Evolutionary conservation across 1,284 basidiomycete species (phyloP).

Genomic region (Fomitopsis betulina): DNA sequence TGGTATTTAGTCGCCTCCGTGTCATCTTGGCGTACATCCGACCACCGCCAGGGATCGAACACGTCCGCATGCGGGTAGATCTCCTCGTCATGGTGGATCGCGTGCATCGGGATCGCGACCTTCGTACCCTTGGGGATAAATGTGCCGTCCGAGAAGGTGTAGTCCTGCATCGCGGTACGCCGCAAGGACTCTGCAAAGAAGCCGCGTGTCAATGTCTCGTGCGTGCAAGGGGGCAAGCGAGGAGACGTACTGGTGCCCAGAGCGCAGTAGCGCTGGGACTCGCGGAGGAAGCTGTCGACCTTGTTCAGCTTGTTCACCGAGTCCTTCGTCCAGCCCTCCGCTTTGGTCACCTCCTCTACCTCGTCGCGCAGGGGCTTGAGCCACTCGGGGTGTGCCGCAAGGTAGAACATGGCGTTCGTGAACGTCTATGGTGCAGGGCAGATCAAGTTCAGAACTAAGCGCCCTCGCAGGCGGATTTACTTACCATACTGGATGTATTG

Average conservation of each 20-base stretch:
- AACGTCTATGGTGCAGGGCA: not conserved
- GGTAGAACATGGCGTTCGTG: constrained; percentile 16
- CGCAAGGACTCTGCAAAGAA: constrained; percentile 26
- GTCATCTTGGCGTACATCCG: constrained; percentile 14
- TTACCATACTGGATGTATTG: constrained; percentile 36
- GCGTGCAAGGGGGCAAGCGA: not conserved
- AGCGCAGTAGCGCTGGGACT: constrained; percentile 29
- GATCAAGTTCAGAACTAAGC: not conserved
- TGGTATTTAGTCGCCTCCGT: constrained; percentile 21
- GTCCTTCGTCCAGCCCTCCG: constrained; percentile 38
- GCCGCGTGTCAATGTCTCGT: not conserved
- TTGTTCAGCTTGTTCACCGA: constrained; percentile 37
- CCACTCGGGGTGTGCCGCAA: constrained; percentile 36
- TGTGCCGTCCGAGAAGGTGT: constrained; percentile 39
- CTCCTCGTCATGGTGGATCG: constrained; percentile 11
- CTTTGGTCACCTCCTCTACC: constrained; percentile 26
- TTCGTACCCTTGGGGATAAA: constrained; percentile 34
- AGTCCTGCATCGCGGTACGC: constrained; percentile 32
- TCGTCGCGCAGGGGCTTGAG: constrained; percentile 37
- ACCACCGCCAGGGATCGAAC: constrained; percentile 9
- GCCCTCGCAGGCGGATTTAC: constrained; percentile 1
- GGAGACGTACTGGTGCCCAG: not conserved
- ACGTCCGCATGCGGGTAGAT: constrained; percentile 9
- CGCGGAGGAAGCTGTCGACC: constrained; percentile 47
- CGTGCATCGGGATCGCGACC: constrained; percentile 22